Percentiles rank a stretch among this genome's conserved stretches.
Conservation (phyloP, 176 grass and related monocot genomes). For the Urochloa ruziziensis region DNA sequence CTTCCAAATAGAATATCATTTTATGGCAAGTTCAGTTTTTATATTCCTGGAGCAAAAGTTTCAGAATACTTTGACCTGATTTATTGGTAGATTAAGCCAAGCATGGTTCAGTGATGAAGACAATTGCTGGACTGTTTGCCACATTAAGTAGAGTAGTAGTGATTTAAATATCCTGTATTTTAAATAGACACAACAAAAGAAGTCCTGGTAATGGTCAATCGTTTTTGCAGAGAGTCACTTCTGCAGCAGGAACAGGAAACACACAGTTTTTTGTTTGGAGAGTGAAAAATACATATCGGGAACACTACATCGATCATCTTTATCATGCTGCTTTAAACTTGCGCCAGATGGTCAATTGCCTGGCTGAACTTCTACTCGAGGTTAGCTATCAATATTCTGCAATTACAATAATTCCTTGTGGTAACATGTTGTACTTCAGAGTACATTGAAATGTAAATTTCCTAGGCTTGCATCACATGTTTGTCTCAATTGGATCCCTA, state of each 20-base stretch:
- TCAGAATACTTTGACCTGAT: background rate
- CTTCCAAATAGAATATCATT: background rate
- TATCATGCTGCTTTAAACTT: constrained; percentile 78
- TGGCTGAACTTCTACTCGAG: constrained; percentile 59
- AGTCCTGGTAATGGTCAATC: constrained; percentile 7
- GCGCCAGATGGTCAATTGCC: constrained; percentile 52
- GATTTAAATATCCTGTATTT: constrained; percentile 7
- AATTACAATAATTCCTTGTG: background rate
- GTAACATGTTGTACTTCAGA: background rate
- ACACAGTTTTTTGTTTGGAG: constrained; percentile 64
- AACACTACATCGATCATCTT: constrained; percentile 58
- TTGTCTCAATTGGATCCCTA: background rate
- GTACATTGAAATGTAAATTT: background rate
- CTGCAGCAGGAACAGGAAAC: constrained; percentile 32
- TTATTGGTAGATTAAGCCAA: background rate
- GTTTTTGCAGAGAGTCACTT: constrained; percentile 59
- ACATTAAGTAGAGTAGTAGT: background rate
- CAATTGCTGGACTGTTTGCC: background rate
- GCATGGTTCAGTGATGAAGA: constrained; percentile 6
- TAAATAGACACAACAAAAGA: background rate
- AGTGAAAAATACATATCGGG: constrained; percentile 48
- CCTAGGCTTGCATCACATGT: background rate
- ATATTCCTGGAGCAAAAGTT: constrained; percentile 9
- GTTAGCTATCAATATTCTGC: constrained; percentile 30
- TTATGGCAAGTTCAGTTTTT: background rate